Base-by-base conservation (phyloP, 345 rosid genomes). In the Rhodomyrtus tomentosa region DNA sequence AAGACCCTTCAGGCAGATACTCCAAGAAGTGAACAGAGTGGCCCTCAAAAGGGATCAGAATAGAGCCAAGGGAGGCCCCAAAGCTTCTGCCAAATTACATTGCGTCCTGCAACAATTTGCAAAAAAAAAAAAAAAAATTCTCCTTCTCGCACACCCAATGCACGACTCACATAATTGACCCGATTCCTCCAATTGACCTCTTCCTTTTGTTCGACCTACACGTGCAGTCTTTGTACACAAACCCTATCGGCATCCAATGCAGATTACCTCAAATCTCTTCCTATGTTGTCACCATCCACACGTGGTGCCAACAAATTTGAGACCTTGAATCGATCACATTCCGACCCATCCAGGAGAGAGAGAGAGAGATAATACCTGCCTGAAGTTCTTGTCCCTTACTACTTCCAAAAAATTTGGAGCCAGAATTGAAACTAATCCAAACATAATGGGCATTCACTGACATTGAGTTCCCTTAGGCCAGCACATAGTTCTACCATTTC, bases 191-290 rank as follows among this genome's bases (percentile, higher is more conserved):
- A 24, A 18, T 36, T 40, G 36, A 68, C 79, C 79, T 36, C 79
- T 68, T 68, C 79, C 79, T 68, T 20, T 18, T 68, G 79, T 18
- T 68, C 6, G 45, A 68, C 36, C 76, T 42, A 36, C 18, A 18
- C 20, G 45, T 18, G 10, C 76, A 87, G 82, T 86, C 81, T 89
- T 82, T 82, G 84, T 68, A 58, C 55, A 18, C 45, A 32, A 32
- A 84, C 29, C 18, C 88, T 80, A 59, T 87, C 49, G 89, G 94
- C 55, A 91, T 93, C 94, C 95, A 55, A 88, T 87, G 90, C 55
- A 29, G 40, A 82, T 36, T 36, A 22, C 49, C 72, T 21, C 51
- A 29, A 54, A 54, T 50, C 13, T 50, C 13, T 3, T 85, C 83
- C 16, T 50, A 48, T 29, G 72, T 59, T 82, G 84, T 85, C 92